Conservation (phyloP, 805 yeast species). For the Lachancea meyersii region DNA sequence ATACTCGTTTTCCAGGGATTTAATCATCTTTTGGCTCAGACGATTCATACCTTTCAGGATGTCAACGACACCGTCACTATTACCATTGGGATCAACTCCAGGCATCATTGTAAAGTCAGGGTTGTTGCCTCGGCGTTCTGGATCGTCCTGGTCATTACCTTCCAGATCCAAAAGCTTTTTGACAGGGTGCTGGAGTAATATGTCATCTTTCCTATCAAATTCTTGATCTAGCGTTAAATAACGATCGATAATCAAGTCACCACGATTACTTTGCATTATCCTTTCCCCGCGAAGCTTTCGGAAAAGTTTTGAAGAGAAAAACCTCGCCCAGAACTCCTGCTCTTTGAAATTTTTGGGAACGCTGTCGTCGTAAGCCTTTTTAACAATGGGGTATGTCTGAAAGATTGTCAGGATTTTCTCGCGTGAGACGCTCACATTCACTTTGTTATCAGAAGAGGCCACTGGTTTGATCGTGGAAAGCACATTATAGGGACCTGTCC, state of each 20-base stretch:
- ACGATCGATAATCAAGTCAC: slow-evolving; percentile 79
- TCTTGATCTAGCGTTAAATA: slow-evolving; percentile 70
- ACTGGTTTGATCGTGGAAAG: slow-evolving; percentile 90
- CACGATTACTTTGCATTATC: slow-evolving; percentile 65
- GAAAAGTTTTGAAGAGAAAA: slow-evolving; percentile 84
- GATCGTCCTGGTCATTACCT: slow-evolving; percentile 77
- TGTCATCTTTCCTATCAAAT: slow-evolving; percentile 41
- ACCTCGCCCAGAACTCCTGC: slow-evolving; percentile 94
- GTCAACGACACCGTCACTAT: slow-evolving; percentile 59
- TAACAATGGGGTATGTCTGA: slow-evolving; percentile 86
- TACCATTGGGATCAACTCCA: slow-evolving; percentile 42
- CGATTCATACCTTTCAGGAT: slow-evolving; percentile 85
- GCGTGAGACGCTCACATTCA: slow-evolving; percentile 84
- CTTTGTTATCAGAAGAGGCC: slow-evolving; percentile 87
- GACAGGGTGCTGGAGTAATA: slow-evolving; percentile 41
- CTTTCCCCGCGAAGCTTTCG: slow-evolving; percentile 86
- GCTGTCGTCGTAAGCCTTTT: slow-evolving; percentile 79
- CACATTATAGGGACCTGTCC: slow-evolving; percentile 89
- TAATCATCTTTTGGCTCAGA: slow-evolving; percentile 74
- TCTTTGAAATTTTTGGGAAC: slow-evolving; percentile 80
- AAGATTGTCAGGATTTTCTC: slow-evolving; percentile 87
- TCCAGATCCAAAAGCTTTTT: slow-evolving; percentile 69
- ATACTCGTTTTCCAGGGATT: slow-evolving; percentile 42
- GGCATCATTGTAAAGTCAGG: slow-evolving; percentile 87
- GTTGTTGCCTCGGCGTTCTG: slow-evolving; percentile 65